Evolutionary conservation across 129 eudicot genomes (phyloP), one percentile per base, ranked within the genome.

Genomic region (Dittrichia graveolens): DNA sequence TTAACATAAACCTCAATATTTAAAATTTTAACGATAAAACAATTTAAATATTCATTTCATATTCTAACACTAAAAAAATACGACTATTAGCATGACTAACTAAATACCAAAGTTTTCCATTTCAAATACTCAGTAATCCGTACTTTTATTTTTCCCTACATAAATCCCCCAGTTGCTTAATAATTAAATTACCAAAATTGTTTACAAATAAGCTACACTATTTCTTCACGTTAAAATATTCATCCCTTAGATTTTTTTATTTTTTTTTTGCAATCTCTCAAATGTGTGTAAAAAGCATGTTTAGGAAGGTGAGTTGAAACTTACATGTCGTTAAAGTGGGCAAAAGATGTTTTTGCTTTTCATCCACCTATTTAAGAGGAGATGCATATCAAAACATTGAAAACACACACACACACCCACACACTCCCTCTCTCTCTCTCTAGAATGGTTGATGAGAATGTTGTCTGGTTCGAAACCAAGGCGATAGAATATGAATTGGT

Each of bases 401-500:
- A 52, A 74, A 18, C 41, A 14, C 9, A n/a, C 31, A 8, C 39
- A 16, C 62, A 46, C 72, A 2, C 56, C 6, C 16, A 18, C n/a
- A n/a, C n/a, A n/a, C n/a, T n/a, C n/a, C n/a, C n/a, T n/a, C 66
- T 14, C 69, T 56, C 62, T 67, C 63, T 65, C 82, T 52, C 79
- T 69, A 69, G 46, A 72, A 71, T 13, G 10, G 85, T 79, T 88
- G 87, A 70, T 83, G 93, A 86, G 97, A 75, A 84, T 91, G 96
- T 12, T 74, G 87, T 76, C 85, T 86, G 96, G 82, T 83, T 62
- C 89, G 93, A 88, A 85, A 75, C 81, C 93, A 62, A 68, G 46
- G 16, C 10, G 31, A 48, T 41, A 15, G 37, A 56, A 58, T 3
- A 54, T 6, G 41, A 84, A 77, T 52, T 81, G 86, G 71, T 86